These are phyloP conservation scores for Coniella vitis DNA, from an alignment of 2,329 filamentous ascomycete genomes.

Conservation along the genomic window DNA sequence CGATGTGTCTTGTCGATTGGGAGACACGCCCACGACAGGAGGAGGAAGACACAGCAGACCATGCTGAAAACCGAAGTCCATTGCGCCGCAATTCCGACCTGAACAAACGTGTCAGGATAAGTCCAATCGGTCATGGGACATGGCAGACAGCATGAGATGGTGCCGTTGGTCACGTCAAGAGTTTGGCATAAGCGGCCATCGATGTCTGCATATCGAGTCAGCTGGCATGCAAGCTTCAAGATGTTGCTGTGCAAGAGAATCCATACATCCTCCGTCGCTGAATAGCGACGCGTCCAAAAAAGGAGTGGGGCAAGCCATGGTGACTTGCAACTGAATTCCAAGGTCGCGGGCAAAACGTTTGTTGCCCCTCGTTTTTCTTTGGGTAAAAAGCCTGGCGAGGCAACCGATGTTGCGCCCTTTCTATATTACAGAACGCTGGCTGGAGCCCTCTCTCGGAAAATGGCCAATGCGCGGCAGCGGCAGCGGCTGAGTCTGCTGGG, in stretches of 20 bases:
- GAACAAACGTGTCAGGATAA: slow-evolving; percentile 53
- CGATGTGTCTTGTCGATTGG: slow-evolving; percentile 84
- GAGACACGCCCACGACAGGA: slow-evolving; percentile 72
- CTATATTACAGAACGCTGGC: neutral
- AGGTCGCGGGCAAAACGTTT: neutral
- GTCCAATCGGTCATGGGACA: slow-evolving; percentile 81
- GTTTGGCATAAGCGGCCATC: slow-evolving; percentile 48
- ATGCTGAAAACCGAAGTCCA: slow-evolving; percentile 76
- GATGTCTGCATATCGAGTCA: slow-evolving; percentile 40
- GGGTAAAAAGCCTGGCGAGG: too few relatives aligned
- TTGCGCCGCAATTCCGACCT: slow-evolving; percentile 61
- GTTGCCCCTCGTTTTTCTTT: neutral
- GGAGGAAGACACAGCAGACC: slow-evolving; percentile 64
- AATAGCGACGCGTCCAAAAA: slow-evolving; percentile 16
- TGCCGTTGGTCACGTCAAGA: slow-evolving; percentile 24
- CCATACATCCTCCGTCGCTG: slow-evolving; percentile 14
- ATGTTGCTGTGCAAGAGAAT: neutral
- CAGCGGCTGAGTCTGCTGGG: neutral
- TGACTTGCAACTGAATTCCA: neutral
- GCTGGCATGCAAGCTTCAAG: slow-evolving; percentile 15
- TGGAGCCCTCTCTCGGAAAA: neutral
- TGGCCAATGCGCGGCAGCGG: neutral
- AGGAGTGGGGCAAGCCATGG: slow-evolving; percentile 13
- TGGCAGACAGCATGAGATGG: slow-evolving; percentile 73
- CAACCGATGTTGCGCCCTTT: neutral